Percentiles rank a stretch among this genome's conserved stretches.
Conservation (phyloP, 2,329 filamentous ascomycete genomes). For the Fusarium bulbicola region DNA sequence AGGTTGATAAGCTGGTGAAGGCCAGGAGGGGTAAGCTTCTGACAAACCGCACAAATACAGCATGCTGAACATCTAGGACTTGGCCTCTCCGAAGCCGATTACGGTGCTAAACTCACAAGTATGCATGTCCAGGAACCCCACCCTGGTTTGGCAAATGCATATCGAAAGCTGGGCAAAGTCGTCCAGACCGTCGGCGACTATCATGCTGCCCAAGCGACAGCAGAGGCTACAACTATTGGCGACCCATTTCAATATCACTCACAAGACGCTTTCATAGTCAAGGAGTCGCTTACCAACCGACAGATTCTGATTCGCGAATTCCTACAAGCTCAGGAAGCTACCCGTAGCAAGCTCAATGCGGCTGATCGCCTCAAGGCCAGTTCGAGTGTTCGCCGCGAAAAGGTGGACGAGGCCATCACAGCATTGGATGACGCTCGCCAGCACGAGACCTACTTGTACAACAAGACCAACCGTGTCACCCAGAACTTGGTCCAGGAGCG, state of each 20-base stretch:
- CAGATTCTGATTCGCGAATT: conserved; percentile 96
- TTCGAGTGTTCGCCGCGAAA: conserved; percentile 88
- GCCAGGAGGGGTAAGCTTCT: conserved; percentile 76
- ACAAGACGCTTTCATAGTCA: conserved; percentile 95
- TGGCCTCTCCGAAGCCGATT: conserved; percentile 90
- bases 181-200: conserved; percentile 95
- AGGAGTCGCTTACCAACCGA: conserved; percentile 96
- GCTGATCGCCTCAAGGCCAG: conserved; percentile 89
- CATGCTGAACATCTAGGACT: conserved; percentile 69
- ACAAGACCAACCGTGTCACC: conserved; percentile 90
- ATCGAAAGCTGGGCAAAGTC: conserved; percentile 92
- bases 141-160: conserved; percentile 85
- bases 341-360: conserved; percentile 82
- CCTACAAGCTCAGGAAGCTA: conserved; percentile 86
- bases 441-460: conserved; percentile 81
- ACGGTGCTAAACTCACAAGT: conserved; percentile 86
- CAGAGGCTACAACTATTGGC: conserved; percentile 92
- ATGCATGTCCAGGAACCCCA: conserved; percentile 94
- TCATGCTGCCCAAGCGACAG: conserved; percentile 95
- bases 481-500: conserved; percentile 88
- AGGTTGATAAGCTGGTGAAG: conserved; percentile 94
- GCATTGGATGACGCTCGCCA: conserved; percentile 87
- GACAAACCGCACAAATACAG: background rate
- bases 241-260: conserved; percentile 96
- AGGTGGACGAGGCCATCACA: conserved; percentile 96